These are phyloP conservation scores for Favolaschia claudopus DNA, from an alignment of 768 basidiomycete genomes.

Conservation along the genomic window DNA sequence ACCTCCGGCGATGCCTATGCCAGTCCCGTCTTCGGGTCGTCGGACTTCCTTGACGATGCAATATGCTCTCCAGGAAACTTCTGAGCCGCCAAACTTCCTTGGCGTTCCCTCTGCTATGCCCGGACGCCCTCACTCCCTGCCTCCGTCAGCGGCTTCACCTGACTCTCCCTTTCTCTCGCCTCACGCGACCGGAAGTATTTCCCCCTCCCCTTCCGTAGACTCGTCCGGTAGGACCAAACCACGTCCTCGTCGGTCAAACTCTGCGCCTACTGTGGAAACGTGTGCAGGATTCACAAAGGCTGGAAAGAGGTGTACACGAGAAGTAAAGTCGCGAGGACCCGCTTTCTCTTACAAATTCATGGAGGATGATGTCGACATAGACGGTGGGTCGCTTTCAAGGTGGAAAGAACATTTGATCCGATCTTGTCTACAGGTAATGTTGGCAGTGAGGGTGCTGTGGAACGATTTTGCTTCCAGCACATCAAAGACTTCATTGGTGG, in stretches of 20 bases:
- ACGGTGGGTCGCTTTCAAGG: no score
- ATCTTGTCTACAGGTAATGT: no score
- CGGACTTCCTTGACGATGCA: slow-evolving; percentile 31
- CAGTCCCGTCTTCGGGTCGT: slow-evolving; percentile 6
- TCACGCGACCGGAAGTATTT: neutral
- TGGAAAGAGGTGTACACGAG: slow-evolving; percentile 26
- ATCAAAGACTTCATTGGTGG: slow-evolving; percentile 27
- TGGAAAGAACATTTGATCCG: no score
- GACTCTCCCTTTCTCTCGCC: slow-evolving; percentile 27
- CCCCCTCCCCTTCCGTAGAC: slow-evolving; percentile 7
- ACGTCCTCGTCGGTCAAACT: slow-evolving; percentile 24
- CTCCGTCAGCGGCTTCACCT: slow-evolving; percentile 6
- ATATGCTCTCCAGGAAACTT: slow-evolving; percentile 24
- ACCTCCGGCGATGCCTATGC: slow-evolving; percentile 31
- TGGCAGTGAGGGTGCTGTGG: slow-evolving; percentile 26
- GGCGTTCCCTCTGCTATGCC: slow-evolving; percentile 5
- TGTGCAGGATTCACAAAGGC: slow-evolving; percentile 28
- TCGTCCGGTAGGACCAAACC: slow-evolving; percentile 15
- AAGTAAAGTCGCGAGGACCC: slow-evolving; percentile 28
- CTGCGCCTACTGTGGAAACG: slow-evolving; percentile 21
- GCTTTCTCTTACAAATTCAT: slow-evolving; percentile 23
- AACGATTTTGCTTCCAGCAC: slow-evolving; percentile 27
- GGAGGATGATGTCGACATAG: slow-evolving; percentile 21
- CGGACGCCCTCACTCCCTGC: slow-evolving; percentile 19
- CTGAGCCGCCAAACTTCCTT: slow-evolving; percentile 20